These are phyloP conservation scores for Pleomassaria siparia DNA, from an alignment of 2,329 filamentous ascomycete species.

Conservation along the genomic window DNA sequence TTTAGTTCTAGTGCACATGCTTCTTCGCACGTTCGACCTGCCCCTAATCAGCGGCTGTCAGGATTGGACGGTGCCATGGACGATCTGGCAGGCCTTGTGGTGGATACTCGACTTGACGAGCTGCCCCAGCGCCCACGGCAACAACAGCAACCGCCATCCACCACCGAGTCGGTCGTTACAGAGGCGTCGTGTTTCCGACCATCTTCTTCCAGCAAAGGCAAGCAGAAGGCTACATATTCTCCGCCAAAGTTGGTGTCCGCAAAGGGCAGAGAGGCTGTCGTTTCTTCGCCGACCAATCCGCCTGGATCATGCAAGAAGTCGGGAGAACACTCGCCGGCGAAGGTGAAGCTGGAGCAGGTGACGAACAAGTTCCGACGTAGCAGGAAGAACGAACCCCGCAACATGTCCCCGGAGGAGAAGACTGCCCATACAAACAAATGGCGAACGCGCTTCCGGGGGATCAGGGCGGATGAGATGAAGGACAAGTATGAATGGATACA, in stretches of 20 bases:
- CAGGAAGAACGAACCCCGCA: slow-evolving; percentile 39
- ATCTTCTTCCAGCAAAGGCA: slow-evolving; percentile 29
- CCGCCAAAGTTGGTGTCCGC: slow-evolving; percentile 19
- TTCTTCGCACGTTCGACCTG: slow-evolving; percentile 16
- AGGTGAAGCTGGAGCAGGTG: slow-evolving; percentile 50
- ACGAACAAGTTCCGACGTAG: slow-evolving; percentile 48
- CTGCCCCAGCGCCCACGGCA: background rate
- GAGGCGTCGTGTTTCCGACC: slow-evolving; percentile 35
- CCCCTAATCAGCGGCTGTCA: slow-evolving; percentile 30
- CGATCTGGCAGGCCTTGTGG: slow-evolving; percentile 35
- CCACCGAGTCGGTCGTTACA: slow-evolving; percentile 18
- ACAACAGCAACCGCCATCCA: background rate
- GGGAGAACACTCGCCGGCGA: slow-evolving; percentile 46
- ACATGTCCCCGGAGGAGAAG: slow-evolving; percentile 42
- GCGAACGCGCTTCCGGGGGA: slow-evolving; percentile 37
- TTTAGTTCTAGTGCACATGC: slow-evolving; percentile 9
- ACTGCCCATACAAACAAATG: slow-evolving; percentile 38
- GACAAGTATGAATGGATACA: slow-evolving; percentile 2
- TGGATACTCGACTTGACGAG: slow-evolving; percentile 20
- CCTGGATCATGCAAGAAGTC: slow-evolving; percentile 39
- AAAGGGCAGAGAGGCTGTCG: slow-evolving; percentile 15
- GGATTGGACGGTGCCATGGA: slow-evolving; percentile 44
- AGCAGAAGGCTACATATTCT: slow-evolving; percentile 31
- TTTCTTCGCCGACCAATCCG: slow-evolving; percentile 27
- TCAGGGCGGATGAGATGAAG: slow-evolving; percentile 21